phyloP scores from a whole-genome alignment of 352 stramenopile genomes.

The Pythium monospermum region DNA sequence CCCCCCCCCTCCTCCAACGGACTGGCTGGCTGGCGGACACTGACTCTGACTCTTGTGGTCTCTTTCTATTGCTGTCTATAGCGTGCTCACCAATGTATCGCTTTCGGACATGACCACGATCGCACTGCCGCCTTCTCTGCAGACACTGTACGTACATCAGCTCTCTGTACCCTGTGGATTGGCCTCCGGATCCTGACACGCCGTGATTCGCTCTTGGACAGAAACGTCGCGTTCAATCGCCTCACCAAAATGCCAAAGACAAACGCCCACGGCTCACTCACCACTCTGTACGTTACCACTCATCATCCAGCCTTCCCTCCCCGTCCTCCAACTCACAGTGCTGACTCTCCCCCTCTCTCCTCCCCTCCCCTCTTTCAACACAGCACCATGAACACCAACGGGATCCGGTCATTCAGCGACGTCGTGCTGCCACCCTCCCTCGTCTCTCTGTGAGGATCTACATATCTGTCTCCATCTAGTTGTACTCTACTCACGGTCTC shows the following conservation, averaged over 20 bases:
- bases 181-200: background rate
- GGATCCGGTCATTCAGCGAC: constrained; percentile 18
- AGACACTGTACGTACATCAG: constrained; percentile 11
- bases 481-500: background rate
- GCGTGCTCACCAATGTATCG: constrained; percentile 12
- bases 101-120: constrained; percentile 17
- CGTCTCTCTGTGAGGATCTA: constrained; percentile 9
- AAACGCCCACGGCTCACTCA: constrained; percentile 4
- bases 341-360: too few species aligned
- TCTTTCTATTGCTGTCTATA: constrained; percentile 2
- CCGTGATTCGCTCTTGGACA: constrained; percentile 1
- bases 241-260: constrained; percentile 11
- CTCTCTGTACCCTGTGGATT: background rate
- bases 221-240: constrained; percentile 13
- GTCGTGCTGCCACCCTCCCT: constrained; percentile 14
- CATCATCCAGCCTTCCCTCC: background rate
- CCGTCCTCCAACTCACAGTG: background rate
- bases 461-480: too few species aligned
- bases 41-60: background rate
- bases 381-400: constrained; percentile 15
- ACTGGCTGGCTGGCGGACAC: too few species aligned
- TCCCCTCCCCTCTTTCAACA: background rate
- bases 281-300: constrained; percentile 9
- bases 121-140: constrained; percentile 11
- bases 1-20: too few species aligned